Percentiles rank a stretch among this genome's conserved stretches.
Conservation (phyloP, 768 basidiomycete species). For the Lentinula sp. region DNA sequence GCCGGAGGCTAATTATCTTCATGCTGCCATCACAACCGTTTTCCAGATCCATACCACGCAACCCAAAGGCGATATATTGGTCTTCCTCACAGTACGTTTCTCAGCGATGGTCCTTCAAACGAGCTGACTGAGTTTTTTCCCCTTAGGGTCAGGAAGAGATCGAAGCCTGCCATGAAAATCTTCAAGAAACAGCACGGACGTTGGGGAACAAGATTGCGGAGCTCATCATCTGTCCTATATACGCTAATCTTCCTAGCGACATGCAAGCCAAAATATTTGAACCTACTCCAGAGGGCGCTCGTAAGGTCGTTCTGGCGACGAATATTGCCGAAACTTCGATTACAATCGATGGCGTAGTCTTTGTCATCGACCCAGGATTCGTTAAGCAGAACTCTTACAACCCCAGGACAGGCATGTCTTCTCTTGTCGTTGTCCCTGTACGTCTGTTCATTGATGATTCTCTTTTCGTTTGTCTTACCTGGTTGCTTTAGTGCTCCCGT, state of each 20-base stretch:
- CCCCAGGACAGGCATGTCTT: constrained; percentile 97
- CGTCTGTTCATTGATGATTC: constrained; percentile 10
- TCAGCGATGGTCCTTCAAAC: neutral
- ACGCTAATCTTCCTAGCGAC: constrained; percentile 97
- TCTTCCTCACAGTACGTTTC: constrained; percentile 82
- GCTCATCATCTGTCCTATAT: constrained; percentile 94
- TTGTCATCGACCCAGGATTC: constrained; percentile 98
- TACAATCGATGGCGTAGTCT: constrained; percentile 98
- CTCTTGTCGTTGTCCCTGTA: constrained; percentile 91
- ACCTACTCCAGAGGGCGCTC: constrained; percentile 91
- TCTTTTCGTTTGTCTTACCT: neutral
- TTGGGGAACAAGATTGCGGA: constrained; percentile 95
- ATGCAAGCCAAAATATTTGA: constrained; percentile 99
- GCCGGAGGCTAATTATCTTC: constrained; percentile 98
- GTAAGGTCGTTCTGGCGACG: constrained; percentile 97
- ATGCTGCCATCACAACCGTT: constrained; percentile 96
- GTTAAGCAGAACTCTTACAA: constrained; percentile 99
- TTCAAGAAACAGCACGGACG: constrained; percentile 91
- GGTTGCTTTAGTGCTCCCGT: constrained; percentile 69
- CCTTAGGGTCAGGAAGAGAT: constrained; percentile 96
- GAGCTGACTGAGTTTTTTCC: constrained; percentile 5
- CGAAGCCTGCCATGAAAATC: constrained; percentile 93
- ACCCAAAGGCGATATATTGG: constrained; percentile 94
- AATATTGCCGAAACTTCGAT: constrained; percentile 99
- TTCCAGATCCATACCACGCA: constrained; percentile 99